Evolutionary conservation across 441 rosid genomes (phyloP).

Genomic region (Erodium chrysanthum): DNA sequence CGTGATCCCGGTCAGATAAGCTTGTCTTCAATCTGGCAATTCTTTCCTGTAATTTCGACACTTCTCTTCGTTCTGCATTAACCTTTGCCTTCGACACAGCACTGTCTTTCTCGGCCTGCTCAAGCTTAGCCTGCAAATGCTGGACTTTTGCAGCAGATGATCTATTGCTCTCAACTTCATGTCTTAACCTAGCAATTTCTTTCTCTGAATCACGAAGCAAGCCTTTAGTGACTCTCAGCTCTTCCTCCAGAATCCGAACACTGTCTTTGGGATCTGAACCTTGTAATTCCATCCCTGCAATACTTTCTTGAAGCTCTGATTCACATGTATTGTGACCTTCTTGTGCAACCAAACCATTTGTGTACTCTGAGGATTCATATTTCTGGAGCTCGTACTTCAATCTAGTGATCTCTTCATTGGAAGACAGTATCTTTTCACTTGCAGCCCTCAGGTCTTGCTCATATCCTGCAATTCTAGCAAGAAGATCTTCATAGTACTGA

Average conservation of each 20-base stretch:
- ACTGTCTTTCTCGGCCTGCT: slow-evolving; percentile 40
- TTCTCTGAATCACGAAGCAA: slow-evolving; percentile 41
- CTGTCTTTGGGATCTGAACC: slow-evolving; percentile 23
- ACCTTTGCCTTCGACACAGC: slow-evolving; percentile 38
- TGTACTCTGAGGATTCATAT: slow-evolving; percentile 14
- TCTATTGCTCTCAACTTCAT: slow-evolving; percentile 30
- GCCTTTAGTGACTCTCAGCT: slow-evolving; percentile 40
- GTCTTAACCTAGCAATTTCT: slow-evolving; percentile 37
- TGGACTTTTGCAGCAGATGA: slow-evolving; percentile 29
- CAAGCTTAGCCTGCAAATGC: slow-evolving; percentile 43
- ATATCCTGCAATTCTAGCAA: slow-evolving; percentile 30
- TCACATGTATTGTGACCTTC: slow-evolving; percentile 9
- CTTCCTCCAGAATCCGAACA: slow-evolving; percentile 37
- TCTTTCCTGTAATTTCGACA: slow-evolving; percentile 60
- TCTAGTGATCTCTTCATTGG: slow-evolving; percentile 41
- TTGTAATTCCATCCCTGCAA: slow-evolving; percentile 14
- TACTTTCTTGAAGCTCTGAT: slow-evolving; percentile 14
- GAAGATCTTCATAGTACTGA: slow-evolving; percentile 28
- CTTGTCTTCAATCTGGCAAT: slow-evolving; percentile 51
- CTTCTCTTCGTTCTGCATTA: slow-evolving; percentile 50
- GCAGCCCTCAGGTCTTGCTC: slow-evolving; percentile 51
- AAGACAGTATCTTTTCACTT: slow-evolving; percentile 34
- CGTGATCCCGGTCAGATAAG: slow-evolving; percentile 64
- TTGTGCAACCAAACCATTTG: background rate
- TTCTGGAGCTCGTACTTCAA: slow-evolving; percentile 50